These are phyloP conservation scores for Aureobasidium leucospermi DNA, from an alignment of 2,329 filamentous ascomycete species.

Conservation along the genomic window DNA sequence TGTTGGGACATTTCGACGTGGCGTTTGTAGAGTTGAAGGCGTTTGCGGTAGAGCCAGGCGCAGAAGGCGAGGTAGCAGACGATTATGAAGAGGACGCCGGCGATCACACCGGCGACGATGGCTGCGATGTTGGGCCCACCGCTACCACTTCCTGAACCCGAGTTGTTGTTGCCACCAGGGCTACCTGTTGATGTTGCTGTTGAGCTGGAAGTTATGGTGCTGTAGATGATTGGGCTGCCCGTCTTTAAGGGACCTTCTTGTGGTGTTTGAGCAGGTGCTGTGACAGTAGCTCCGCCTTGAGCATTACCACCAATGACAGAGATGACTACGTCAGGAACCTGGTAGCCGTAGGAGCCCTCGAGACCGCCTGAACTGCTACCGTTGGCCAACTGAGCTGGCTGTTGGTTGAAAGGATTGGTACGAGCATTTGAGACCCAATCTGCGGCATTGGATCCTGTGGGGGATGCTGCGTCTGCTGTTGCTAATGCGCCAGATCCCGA, in stretches of 20 bases:
- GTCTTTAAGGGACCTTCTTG: slow-evolving; percentile 65
- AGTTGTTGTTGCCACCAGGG: slow-evolving; percentile 34
- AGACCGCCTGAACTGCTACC: slow-evolving; percentile 48
- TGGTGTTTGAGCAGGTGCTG: slow-evolving; percentile 53
- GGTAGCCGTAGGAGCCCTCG: slow-evolving; percentile 58
- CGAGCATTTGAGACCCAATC: slow-evolving; percentile 24
- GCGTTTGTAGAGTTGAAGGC: slow-evolving; percentile 61
- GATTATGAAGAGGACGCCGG: slow-evolving; percentile 55
- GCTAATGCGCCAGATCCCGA: slow-evolving; percentile 7
- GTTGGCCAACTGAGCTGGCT: slow-evolving; percentile 39
- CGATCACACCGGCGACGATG: slow-evolving; percentile 54
- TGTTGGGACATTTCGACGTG: slow-evolving; percentile 61
- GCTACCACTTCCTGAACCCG: slow-evolving; percentile 32
- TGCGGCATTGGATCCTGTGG: slow-evolving; percentile 12
- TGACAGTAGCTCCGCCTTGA: slow-evolving; percentile 62
- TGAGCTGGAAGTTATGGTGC: slow-evolving; percentile 47
- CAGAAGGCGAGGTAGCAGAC: slow-evolving; percentile 64
- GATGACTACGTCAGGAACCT: slow-evolving; percentile 58
- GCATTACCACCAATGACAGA: slow-evolving; percentile 60
- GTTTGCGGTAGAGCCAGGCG: slow-evolving; percentile 65
- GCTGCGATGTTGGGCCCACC: slow-evolving; percentile 44
- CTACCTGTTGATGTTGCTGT: slow-evolving; percentile 43
- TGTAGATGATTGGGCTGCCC: slow-evolving; percentile 59
- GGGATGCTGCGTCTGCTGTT: background rate
- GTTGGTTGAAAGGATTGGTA: slow-evolving; percentile 43